Evolutionary conservation across 2,329 filamentous ascomycete species (phyloP).

Genomic region (Fusarium buharicum): DNA sequence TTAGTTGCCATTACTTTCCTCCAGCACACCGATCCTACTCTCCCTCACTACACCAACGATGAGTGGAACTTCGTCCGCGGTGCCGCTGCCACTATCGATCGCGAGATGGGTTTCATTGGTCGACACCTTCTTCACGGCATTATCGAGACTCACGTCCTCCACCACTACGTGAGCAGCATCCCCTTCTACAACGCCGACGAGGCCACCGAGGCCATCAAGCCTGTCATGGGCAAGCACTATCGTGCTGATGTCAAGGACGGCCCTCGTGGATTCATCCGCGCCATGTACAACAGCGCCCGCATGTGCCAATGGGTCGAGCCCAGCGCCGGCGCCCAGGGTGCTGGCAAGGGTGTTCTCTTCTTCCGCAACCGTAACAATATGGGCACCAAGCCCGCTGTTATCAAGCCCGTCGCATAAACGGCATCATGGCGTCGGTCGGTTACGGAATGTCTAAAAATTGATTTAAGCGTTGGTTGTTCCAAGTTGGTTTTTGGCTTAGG

Average conservation of each 20-base stretch:
- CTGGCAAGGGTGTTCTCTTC: slow-evolving; percentile 87
- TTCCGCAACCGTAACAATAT: slow-evolving; percentile 94
- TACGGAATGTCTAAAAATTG: slow-evolving; percentile 3
- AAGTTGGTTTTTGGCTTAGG: slow-evolving; percentile 30
- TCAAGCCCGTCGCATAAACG: slow-evolving; percentile 34
- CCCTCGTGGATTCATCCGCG: slow-evolving; percentile 81
- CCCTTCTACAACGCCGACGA: slow-evolving; percentile 98
- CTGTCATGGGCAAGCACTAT: slow-evolving; percentile 96
- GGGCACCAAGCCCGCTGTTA: slow-evolving; percentile 62
- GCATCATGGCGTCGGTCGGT: slow-evolving; percentile 2
- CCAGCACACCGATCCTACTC: slow-evolving; percentile 93
- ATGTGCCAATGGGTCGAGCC: slow-evolving; percentile 99
- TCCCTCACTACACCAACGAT: slow-evolving; percentile 88
- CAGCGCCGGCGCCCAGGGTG: slow-evolving; percentile 79
- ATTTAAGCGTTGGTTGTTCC: slow-evolving; percentile 38
- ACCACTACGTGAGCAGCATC: slow-evolving; percentile 96
- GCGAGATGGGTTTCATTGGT: slow-evolving; percentile 96
- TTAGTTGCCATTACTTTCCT: slow-evolving; percentile 95
- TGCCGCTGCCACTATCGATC: slow-evolving; percentile 94
- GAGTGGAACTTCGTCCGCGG: slow-evolving; percentile 95
- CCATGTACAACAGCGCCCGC: slow-evolving; percentile 82
- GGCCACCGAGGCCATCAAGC: slow-evolving; percentile 92
- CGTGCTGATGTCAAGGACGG: slow-evolving; percentile 83
- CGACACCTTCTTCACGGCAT: slow-evolving; percentile 93
- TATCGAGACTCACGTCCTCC: slow-evolving; percentile 96